Conservation (phyloP, 306 rosid species). For the Medicago truncatula region DNA sequence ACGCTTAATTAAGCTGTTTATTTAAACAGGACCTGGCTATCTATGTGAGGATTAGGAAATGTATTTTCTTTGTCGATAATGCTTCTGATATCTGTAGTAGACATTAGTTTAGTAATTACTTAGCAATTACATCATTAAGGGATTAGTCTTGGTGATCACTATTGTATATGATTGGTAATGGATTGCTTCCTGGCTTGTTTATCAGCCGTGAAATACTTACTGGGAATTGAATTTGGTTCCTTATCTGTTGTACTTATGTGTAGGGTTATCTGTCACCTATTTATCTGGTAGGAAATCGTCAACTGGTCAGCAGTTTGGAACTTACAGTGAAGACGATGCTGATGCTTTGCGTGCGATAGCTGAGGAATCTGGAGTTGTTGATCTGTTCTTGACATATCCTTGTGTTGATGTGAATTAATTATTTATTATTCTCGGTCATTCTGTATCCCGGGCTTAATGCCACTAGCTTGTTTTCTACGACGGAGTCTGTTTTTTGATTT, state of each 20-base stretch:
- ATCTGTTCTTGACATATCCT: conserved; percentile 96
- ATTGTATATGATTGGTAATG: not conserved
- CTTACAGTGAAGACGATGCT: conserved; percentile 80
- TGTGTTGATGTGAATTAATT: conserved; percentile 27
- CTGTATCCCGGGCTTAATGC: conserved; percentile 3
- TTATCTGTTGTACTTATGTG: conserved; percentile 28
- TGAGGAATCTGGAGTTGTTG: conserved; percentile 84
- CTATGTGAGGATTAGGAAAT: too few species aligned
- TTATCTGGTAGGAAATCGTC: conserved; percentile 75
- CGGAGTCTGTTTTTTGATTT: conserved; percentile 37
- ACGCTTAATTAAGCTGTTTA: too few species aligned
- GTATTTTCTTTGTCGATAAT: not conserved
- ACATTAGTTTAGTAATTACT: not conserved
- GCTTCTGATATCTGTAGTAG: not conserved
- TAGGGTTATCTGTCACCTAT: conserved; percentile 80
- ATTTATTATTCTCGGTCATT: conserved; percentile 11
- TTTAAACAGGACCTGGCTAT: too few species aligned
- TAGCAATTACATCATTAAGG: not conserved
- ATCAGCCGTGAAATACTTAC: not conserved
- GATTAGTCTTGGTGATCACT: not conserved
- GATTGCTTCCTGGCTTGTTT: not conserved
- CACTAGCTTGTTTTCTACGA: conserved; percentile 35
- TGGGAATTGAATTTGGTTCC: conserved; percentile 14
- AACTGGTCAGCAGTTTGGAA: conserved; percentile 74
- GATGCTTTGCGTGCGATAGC: conserved; percentile 91